Evolutionary conservation across 108 stramenopile species (phyloP).

Genomic region (Cyclotella kingstonii): DNA sequence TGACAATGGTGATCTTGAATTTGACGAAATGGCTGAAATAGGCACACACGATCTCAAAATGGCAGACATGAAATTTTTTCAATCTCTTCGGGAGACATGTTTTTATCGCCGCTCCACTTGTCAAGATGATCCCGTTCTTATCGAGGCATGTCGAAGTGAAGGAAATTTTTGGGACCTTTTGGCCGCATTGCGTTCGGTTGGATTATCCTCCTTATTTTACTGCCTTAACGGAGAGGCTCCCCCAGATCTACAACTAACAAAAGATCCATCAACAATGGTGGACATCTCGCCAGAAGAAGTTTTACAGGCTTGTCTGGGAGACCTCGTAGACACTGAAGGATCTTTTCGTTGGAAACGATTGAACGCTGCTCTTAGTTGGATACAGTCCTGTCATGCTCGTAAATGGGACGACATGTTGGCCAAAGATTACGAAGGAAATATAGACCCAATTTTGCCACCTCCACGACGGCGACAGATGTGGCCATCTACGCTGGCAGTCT

Average conservation of each 20-base stretch:
- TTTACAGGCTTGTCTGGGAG: slow-evolving; percentile 30
- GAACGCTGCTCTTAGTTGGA: slow-evolving; percentile 53
- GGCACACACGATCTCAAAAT: slow-evolving; percentile 30
- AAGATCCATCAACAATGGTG: slow-evolving; percentile 38
- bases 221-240: slow-evolving; percentile 25
- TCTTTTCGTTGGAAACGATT: slow-evolving; percentile 44
- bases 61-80: slow-evolving; percentile 53
- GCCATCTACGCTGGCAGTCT: slow-evolving; percentile 24
- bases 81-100: slow-evolving; percentile 11
- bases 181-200: slow-evolving; percentile 43
- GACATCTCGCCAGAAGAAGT: slow-evolving; percentile 47
- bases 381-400: slow-evolving; percentile 58
- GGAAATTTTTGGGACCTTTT: slow-evolving; percentile 71
- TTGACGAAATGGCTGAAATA: background rate
- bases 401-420: slow-evolving; percentile 16
- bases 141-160: slow-evolving; percentile 37
- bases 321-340: background rate
- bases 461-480: slow-evolving; percentile 38
- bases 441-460: slow-evolving; percentile 32
- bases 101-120: too few species aligned
- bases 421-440: slow-evolving; percentile 15
- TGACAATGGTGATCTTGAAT: slow-evolving; percentile 9
- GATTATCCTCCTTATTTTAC: slow-evolving; percentile 53
- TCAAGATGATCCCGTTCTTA: background rate
- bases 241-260: slow-evolving; percentile 30